These are phyloP conservation scores for Tulasnella calospora DNA, from an alignment of 768 basidiomycete species.

Conservation along the genomic window DNA sequence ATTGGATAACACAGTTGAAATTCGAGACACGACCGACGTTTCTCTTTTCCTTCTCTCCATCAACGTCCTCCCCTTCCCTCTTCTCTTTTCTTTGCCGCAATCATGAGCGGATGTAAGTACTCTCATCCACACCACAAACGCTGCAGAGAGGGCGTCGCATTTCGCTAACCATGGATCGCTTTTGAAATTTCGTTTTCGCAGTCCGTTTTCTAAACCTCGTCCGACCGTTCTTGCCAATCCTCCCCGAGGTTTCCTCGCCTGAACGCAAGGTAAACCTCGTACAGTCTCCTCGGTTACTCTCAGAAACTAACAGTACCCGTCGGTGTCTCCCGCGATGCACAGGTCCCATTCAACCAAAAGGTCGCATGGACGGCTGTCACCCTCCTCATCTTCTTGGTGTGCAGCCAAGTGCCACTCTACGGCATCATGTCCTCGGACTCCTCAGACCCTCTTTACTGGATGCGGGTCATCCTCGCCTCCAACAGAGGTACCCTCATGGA, in stretches of 20 bases:
- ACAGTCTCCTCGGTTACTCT: neutral
- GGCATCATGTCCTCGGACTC: slow-evolving; percentile 99
- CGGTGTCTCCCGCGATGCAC: too few species aligned
- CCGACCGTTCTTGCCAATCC: slow-evolving; percentile 92
- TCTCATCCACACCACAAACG: neutral
- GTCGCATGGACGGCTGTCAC: slow-evolving; percentile 98
- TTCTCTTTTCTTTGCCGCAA: slow-evolving; percentile 4
- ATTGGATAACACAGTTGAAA: neutral
- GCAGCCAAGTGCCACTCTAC: slow-evolving; percentile 97
- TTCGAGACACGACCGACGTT: slow-evolving; percentile 1
- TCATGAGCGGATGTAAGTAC: slow-evolving; percentile 17
- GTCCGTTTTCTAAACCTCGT: slow-evolving; percentile 98
- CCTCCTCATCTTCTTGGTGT: slow-evolving; percentile 98
- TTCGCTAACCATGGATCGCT: neutral
- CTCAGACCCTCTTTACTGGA: slow-evolving; percentile 98
- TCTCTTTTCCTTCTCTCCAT: neutral
- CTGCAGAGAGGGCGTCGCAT: neutral
- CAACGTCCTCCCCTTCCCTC: slow-evolving; percentile 1
- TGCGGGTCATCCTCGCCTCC: slow-evolving; percentile 98
- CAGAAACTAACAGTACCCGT: too few species aligned
- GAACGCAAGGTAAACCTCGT: slow-evolving; percentile 74
- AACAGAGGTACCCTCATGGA: slow-evolving; percentile 99
- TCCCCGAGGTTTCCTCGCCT: slow-evolving; percentile 96
- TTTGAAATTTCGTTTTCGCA: slow-evolving; percentile 34
- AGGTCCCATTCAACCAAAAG: slow-evolving; percentile 99